Base-by-base conservation (phyloP, 148 eudicot species). In the Rheum nobile region DNA sequence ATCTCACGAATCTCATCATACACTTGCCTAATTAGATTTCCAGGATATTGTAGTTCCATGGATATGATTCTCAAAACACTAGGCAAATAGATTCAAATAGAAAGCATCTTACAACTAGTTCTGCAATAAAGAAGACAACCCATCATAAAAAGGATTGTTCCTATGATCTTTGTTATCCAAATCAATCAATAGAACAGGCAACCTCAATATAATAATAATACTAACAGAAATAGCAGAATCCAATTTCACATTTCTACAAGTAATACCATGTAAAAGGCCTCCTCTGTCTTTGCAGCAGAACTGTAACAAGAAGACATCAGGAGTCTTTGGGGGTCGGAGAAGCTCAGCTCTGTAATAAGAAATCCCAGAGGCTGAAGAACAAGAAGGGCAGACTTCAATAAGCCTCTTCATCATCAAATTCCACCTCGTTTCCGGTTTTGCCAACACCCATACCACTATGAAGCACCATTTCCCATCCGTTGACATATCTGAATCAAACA, bases 381-480 rank as follows among this genome's bases (percentile, higher is more conserved):
- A 91, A 67, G 91, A 79, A 67, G 98, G 98, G 81, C 98, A 94
- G 31, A 84, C 95, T 75, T 67, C 96, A 44, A 86, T 76, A 44
- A 94, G 76, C 76, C 98, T 87, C 73, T 83, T 89, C 84, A 89
- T 88, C 84, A 93, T 79, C 82, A 91, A 82, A 82, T 80, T 72
- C 98, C 97, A 91, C 61, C 84, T 87, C 6, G 92, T 93, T 73
- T 50, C 82, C 31, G 87, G 80, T 50, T 84, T 86, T n/a, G 85
- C 92, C 19, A 80, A 22, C 0, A 93, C 98, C 94, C 91, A 93
- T 63, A 89, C 79, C 59, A 93, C 95, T 79, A 93, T 69, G 81
- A 89, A 93, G 81, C 98, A 93, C 98, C 98, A 93, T 80, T 85
- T 91, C 37, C 98, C 98, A 75, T 93, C 98, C 3, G 98, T 94